Evolutionary conservation across 108 stramenopile species (phyloP).

Genomic region (Skeletonema tropicum): DNA sequence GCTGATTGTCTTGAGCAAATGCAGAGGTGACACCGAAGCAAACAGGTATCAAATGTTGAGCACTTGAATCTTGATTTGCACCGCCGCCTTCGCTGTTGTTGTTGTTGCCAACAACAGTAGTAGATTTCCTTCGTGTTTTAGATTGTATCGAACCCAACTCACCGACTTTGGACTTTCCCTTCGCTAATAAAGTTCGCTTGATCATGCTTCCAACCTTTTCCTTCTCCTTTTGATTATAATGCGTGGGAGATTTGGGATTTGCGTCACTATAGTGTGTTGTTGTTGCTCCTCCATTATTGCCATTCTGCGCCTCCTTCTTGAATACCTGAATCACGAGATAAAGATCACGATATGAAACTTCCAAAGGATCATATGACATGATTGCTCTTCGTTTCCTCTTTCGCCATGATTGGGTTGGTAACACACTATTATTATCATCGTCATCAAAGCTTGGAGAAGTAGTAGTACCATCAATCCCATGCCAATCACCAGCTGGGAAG

Average conservation of each 20-base stretch:
- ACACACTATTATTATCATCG: conserved; percentile 9
- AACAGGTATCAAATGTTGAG: conserved; percentile 67
- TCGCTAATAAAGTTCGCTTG: conserved; percentile 13
- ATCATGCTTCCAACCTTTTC: conserved; percentile 15
- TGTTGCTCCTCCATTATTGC: conserved; percentile 38
- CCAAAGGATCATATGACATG: conserved; percentile 70
- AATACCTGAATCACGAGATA: conserved; percentile 74
- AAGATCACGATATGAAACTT: conserved; percentile 32
- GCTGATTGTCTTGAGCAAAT: conserved; percentile 28
- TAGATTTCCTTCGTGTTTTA: background rate
- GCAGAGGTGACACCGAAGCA: conserved; percentile 68
- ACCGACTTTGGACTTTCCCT: background rate
- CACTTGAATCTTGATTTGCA: conserved; percentile 39
- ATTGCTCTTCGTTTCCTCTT: conserved; percentile 75
- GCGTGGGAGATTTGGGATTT: background rate
- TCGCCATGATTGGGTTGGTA: conserved; percentile 48
- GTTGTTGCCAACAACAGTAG: background rate
- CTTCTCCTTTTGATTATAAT: conserved; percentile 9
- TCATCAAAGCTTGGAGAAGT: conserved; percentile 32
- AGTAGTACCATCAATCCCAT: conserved; percentile 43
- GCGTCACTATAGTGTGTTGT: background rate
- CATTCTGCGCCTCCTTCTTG: conserved; percentile 57
- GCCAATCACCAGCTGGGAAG: conserved; percentile 86
- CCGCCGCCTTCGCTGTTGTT: background rate
- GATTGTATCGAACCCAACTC: background rate